These are phyloP conservation scores for Geotrichum carabidarum DNA, from an alignment of 1,139 yeast genomes.

Conservation along the genomic window DNA sequence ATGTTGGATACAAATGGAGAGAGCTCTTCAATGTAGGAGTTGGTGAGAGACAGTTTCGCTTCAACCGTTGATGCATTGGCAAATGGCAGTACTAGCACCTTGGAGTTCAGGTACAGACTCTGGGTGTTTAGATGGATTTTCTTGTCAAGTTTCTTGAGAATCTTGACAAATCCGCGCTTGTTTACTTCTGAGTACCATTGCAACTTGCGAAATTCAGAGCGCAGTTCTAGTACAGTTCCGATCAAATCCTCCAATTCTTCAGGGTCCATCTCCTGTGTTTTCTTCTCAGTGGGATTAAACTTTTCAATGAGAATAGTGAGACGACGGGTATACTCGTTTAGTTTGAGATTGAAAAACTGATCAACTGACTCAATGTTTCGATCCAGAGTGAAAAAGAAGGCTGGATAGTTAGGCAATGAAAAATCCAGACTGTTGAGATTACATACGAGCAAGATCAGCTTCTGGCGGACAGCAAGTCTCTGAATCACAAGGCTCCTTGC, in stretches of 20 bases:
- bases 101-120: slow-evolving; percentile 58
- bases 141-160: slow-evolving; percentile 85
- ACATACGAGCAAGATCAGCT: slow-evolving; percentile 32
- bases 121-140: slow-evolving; percentile 69
- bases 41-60: slow-evolving; percentile 51
- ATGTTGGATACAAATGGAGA: slow-evolving; percentile 26
- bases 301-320: slow-evolving; percentile 43
- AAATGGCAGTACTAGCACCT: slow-evolving; percentile 72
- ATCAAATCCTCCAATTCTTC: slow-evolving; percentile 79
- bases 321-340: slow-evolving; percentile 67
- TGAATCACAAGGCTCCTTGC: neutral
- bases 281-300: slow-evolving; percentile 22
- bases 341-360: slow-evolving; percentile 68
- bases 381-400: slow-evolving; percentile 75
- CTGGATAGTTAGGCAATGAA: slow-evolving; percentile 31
- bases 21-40: slow-evolving; percentile 48
- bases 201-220: slow-evolving; percentile 73
- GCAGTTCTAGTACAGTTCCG: slow-evolving; percentile 67
- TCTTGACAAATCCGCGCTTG: slow-evolving; percentile 84
- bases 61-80: slow-evolving; percentile 57
- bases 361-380: slow-evolving; percentile 79
- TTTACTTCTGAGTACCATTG: slow-evolving; percentile 90
- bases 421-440: slow-evolving; percentile 25
- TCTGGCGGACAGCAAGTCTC: slow-evolving; percentile 17
- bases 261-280: slow-evolving; percentile 36